These are phyloP conservation scores for Pseudocercospora crystallina DNA, from an alignment of 2,329 filamentous ascomycete species.

Conservation along the genomic window DNA sequence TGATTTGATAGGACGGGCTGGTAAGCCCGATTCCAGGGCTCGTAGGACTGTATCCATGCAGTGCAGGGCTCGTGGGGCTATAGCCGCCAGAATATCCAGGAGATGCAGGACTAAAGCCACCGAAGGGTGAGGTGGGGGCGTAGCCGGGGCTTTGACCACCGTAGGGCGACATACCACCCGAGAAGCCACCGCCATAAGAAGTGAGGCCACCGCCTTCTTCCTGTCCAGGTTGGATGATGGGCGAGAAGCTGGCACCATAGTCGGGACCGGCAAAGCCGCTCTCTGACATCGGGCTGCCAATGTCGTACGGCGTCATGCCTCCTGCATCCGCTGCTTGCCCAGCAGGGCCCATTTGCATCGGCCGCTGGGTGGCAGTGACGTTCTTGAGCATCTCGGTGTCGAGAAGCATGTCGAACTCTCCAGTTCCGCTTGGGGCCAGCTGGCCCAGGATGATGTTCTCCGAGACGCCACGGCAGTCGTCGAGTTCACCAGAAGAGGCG, in stretches of 20 bases:
- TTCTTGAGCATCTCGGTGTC: slow-evolving; percentile 96
- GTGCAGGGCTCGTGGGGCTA: slow-evolving; percentile 29
- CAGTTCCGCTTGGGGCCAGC: slow-evolving; percentile 94
- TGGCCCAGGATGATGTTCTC: slow-evolving; percentile 99
- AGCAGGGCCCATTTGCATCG: slow-evolving; percentile 66
- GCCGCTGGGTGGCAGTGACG: slow-evolving; percentile 69
- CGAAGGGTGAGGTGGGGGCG: slow-evolving; percentile 43
- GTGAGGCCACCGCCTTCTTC: slow-evolving; percentile 57
- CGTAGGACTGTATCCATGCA: slow-evolving; percentile 32
- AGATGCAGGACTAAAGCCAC: slow-evolving; percentile 70
- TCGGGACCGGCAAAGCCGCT: slow-evolving; percentile 60
- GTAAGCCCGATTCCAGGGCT: slow-evolving; percentile 52
- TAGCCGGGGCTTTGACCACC: slow-evolving; percentile 47
- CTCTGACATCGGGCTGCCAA: slow-evolving; percentile 63
- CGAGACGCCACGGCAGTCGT: slow-evolving; percentile 96
- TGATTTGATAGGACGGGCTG: slow-evolving; percentile 53
- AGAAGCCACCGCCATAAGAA: slow-evolving; percentile 64
- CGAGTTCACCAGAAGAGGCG: slow-evolving; percentile 88
- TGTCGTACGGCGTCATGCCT: slow-evolving; percentile 90
- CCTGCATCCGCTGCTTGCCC: slow-evolving; percentile 69
- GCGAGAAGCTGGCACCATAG: slow-evolving; percentile 67
- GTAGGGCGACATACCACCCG: slow-evolving; percentile 66
- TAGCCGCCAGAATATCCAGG: slow-evolving; percentile 47
- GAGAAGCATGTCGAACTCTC: slow-evolving; percentile 89
- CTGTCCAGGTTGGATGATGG: slow-evolving; percentile 66